Evolutionary conservation across 768 basidiomycete genomes (phyloP), one percentile per base, ranked within the genome.

Genomic region (Naganishia kalamii): DNA sequence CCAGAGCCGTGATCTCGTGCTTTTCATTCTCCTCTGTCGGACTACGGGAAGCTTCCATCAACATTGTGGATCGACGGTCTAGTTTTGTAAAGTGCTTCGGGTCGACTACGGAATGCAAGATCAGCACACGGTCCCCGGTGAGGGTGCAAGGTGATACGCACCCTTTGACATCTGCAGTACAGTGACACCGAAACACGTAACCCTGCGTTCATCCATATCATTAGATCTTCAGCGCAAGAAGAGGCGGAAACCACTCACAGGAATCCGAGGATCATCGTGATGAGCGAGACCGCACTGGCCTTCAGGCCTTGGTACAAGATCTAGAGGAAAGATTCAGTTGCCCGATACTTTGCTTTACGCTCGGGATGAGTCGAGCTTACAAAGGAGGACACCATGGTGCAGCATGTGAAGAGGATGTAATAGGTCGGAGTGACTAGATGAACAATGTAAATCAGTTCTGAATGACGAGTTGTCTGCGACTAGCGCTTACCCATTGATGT

Each of bases 241-340:
- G 17, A 17, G 49, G 33, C 32, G 32, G 8, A 25, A 23, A 69
- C 89, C 91, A 62, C 93, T 93, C 65, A 88, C 86, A 96, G 78
- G 82, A 99, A 98, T 8, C 86, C 93, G 23, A 94, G 84, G 27
- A 94, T 87, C 64, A 97, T 83, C 1, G 92, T 96, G 57, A 98
- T 83, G 60, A 99, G 92, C 70, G 89, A 85, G 1, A 84, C 79
- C 0, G 83, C 85, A 2, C 86, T 82, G 1, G 92, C 88, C 50
- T 87, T 81, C 64, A 98, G 85, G 44, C 94, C 94, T 81, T 92
- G 84, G 82, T 89, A 93, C 29, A 97, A 85, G 63, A 96, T 87
- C 50, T 59, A 49, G 5, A 3, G 17, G 25, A 23, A 41, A 57
- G n/a, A 29, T 63, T 11, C n/a, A n/a, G 25, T 30, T 19, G 32